Evolutionary conservation across 2,329 filamentous ascomycete genomes (phyloP), one percentile per base, ranked within the genome.

Genomic region (Trichoderma cornu-damae): DNA sequence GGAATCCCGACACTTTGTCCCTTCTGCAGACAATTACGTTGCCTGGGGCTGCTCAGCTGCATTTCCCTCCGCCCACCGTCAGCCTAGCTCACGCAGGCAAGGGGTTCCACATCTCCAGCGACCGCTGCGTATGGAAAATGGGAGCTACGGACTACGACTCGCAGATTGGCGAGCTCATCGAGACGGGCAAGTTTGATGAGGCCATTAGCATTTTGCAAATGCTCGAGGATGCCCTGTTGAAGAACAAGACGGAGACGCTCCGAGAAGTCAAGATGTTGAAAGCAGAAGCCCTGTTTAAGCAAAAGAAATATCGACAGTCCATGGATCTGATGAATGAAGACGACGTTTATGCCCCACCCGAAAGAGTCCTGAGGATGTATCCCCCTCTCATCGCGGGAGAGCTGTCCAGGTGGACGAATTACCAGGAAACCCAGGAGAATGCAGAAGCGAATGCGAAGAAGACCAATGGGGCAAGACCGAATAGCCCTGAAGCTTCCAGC

Each of bases 61-160:
- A 97, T 70, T 94, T 97, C 24, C 90, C 92, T 0, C 91, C 95
- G 49, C 92, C 93, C 0, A 96, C 90, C 18, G 88, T 93, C 62
- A 96, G 93, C 67, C 77, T 99, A n/a, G 90, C 93, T 0, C 94
- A 99, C 73, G 92, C 91, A 0, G 94, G 90, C 3, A 99, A 99
- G 70, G 93, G 92, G 0, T 99, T 99, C 65, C 82, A 97, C 59
- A 91, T 97, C 51, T 87, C 88, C 18, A 96, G 93, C 68, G 94
- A 97, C 57, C 82, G 94, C 43, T 88, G 82, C 32, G 89, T 99
- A 35, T 99, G 94, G 94, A 88, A 94, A 65, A 97, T 99, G 94
- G 89, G 86, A 61, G 89, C 93, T 3, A 85, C 92, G 35, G 88
- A 92, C 63, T 99, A 99, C 68, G 90, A 96, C 69, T 85, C 86